phyloP scores from a whole-genome alignment of 257 asterid genomes.

The Solanum paucissectum region DNA sequence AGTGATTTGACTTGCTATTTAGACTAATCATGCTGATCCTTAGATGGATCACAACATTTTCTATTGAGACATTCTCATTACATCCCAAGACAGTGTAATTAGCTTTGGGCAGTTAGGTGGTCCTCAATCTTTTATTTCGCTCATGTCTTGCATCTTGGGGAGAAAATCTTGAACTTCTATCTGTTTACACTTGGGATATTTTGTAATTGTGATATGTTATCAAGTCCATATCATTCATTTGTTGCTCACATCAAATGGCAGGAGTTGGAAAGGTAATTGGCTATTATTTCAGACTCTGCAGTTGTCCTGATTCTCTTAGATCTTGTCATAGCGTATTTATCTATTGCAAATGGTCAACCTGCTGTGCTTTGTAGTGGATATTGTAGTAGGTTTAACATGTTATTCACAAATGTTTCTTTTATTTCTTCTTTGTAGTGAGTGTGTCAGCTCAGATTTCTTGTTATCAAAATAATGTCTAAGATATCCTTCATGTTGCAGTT shows the following conservation, averaged over 20 bases:
- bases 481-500: neutral
- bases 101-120: neutral
- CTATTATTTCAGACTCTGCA: neutral
- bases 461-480: neutral
- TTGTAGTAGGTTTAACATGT: neutral
- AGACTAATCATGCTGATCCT: neutral
- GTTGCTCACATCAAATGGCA: neutral
- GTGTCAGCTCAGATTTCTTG: neutral
- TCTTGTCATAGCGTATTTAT: neutral
- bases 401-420: neutral
- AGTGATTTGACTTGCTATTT: neutral
- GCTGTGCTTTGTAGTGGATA: neutral
- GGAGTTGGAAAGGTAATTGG: neutral
- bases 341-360: neutral
- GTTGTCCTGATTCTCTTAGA: neutral
- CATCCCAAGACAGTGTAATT: neutral
- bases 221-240: neutral
- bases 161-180: neutral
- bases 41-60: neutral
- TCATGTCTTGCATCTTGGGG: neutral
- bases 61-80: neutral
- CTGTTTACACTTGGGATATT: neutral
- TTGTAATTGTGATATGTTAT: neutral
- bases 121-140: neutral
- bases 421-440: neutral